Conservation (phyloP, 176 grass and related monocot genomes). For the Pontederia paniculata region DNA sequence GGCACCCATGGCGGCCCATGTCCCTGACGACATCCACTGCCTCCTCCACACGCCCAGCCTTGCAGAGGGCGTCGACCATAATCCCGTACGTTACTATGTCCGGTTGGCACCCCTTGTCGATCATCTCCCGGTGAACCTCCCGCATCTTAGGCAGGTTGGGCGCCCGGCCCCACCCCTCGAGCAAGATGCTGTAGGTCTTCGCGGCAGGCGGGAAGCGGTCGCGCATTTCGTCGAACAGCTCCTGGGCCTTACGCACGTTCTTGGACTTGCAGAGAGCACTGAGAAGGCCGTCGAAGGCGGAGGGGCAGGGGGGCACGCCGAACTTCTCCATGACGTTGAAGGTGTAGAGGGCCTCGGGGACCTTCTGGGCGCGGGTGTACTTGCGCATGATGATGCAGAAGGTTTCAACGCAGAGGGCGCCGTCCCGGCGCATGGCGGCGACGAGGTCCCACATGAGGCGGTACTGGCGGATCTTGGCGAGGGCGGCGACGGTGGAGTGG, state of each 20-base stretch:
- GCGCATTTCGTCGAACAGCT: conserved; percentile 78
- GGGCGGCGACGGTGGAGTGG: conserved; percentile 63
- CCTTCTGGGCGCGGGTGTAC: conserved; percentile 70
- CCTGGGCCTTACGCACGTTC: conserved; percentile 79
- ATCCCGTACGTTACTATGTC: conserved; percentile 94
- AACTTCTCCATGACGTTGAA: conserved; percentile 91
- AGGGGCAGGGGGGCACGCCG: conserved; percentile 39
- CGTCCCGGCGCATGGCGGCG: conserved; percentile 50
- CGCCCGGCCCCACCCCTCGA: conserved; percentile 87
- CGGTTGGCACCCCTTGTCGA: conserved; percentile 48
- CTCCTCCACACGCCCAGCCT: conserved; percentile 57
- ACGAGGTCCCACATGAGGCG: conserved; percentile 89
- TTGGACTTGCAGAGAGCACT: conserved; percentile 70
- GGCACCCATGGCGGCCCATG: conserved; percentile 52
- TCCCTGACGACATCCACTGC: conserved; percentile 53
- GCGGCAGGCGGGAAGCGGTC: conserved; percentile 43
- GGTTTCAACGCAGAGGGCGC: conserved; percentile 56
- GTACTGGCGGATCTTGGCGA: conserved; percentile 88
- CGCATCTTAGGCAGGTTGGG: conserved; percentile 89
- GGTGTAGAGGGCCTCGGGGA: conserved; percentile 69
- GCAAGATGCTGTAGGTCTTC: conserved; percentile 94
- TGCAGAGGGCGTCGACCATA: conserved; percentile 87
- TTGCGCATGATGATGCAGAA: conserved; percentile 89
- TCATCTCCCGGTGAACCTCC: conserved; percentile 61
- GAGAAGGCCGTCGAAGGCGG: conserved; percentile 66